Evolutionary conservation across 2,329 filamentous ascomycete species (phyloP).

Genomic region (Fusarium sp.): DNA sequence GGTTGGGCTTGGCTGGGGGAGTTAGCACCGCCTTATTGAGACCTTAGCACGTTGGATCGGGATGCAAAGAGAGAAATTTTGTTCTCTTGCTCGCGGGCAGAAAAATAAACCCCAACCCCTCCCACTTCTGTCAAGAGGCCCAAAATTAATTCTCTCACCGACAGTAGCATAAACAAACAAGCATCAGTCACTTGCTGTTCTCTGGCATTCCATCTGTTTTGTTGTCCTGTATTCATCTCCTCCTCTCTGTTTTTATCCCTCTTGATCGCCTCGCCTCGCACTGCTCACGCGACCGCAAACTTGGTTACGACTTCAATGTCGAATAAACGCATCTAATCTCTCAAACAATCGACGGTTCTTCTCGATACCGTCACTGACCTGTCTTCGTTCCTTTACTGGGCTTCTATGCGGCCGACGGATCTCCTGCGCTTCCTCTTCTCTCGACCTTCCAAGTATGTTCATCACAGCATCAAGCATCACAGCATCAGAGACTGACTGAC

Average conservation of each 20-base stretch:
- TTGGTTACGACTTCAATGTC: slow-evolving; percentile 36
- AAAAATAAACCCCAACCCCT: slow-evolving; percentile 23
- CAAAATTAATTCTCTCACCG: slow-evolving; percentile 43
- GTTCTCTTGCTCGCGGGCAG: background rate
- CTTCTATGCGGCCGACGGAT: slow-evolving; percentile 91
- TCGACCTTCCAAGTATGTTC: slow-evolving; percentile 84
- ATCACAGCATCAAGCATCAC: background rate
- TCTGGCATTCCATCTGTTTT: background rate
- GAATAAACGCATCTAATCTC: slow-evolving; percentile 40
- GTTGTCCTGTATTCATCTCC: background rate
- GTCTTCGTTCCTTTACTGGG: slow-evolving; percentile 45
- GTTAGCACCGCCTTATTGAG: slow-evolving; percentile 30
- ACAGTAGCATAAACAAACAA: slow-evolving; percentile 18
- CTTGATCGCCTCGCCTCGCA: background rate
- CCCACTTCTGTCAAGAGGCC: slow-evolving; percentile 8
- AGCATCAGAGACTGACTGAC: background rate
- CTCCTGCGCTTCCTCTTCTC: slow-evolving; percentile 90
- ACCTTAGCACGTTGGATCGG: slow-evolving; percentile 35
- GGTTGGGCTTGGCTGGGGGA: background rate
- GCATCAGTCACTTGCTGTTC: background rate
- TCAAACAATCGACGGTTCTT: slow-evolving; percentile 39
- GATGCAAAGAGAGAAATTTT: slow-evolving; percentile 19
- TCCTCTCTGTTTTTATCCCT: background rate
- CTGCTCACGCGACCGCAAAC: slow-evolving; percentile 36
- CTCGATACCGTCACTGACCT: slow-evolving; percentile 37